Evolutionary conservation across 176 grass and related monocot species (phyloP), one percentile per base, ranked within the genome.

Genomic region (Carex littledalei): DNA sequence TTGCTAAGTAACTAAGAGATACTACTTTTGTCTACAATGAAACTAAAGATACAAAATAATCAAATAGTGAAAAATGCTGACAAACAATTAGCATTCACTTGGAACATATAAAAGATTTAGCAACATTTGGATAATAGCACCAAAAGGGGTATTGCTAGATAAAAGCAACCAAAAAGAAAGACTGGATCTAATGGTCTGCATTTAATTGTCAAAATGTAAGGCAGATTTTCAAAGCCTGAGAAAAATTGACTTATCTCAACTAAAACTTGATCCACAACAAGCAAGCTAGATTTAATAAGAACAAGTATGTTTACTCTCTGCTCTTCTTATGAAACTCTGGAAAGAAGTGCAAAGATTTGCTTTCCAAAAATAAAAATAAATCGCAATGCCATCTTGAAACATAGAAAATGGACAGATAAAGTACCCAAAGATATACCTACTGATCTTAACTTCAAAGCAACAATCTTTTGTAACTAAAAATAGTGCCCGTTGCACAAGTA

Each of bases 161-260:
- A 16, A 67, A 83, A 52, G 8, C 24, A 67, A 69, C 63, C 61
- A 83, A 52, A 52, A 68, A 81, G 11, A 78, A 24, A 57, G 34
- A 56, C 74, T 57, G 74, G 74, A 78, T 78, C 74, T 78, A 57
- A 78, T 57, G 57, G 14, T 45, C n/a, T 49, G 34, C 60, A 81
- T 63, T 29, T 17, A 63, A 63, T 64, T 45, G 45, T 21, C 13
- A 45, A 83, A 83, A 54, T 54, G 20, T 6, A 63, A 26, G 29
- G 35, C 29, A 24, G 11, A 16, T 82, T 22, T 3, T 24, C 13
- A n/a, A 43, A 26, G 1, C 56, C 15, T 49, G 80, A 45, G 61
- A 82, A 63, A 63, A 17, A 14, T 67, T 22, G 1, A 8, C 43
- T 66, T 31, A 50, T 82, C 80, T 41, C 35, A 21, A 8, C 26